Base-by-base conservation (phyloP, 352 stramenopile species). In the Phytophthora melonis region DNA sequence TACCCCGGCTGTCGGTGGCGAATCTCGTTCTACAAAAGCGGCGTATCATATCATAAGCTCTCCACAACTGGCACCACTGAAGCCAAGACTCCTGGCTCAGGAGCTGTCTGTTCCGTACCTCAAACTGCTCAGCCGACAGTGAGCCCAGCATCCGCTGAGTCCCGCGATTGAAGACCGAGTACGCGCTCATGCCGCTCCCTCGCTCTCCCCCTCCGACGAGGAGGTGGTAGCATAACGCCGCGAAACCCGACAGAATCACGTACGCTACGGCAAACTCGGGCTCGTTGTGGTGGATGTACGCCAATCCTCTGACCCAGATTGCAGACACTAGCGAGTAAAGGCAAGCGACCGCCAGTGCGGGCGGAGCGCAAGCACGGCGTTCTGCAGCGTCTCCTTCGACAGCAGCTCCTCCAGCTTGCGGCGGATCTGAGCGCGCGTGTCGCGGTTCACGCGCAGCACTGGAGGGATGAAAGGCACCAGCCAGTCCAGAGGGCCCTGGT, bases 381-480 rank as follows among this genome's bases (percentile, higher is more conserved):
- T 65, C 27, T 72, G 18, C 36, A 80, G 61, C 16, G 74, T 63
- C 34, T 90, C 78, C 19, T 78, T 79, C 1, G 77, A 84, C 45
- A 80, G 50, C 47, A 80, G 60, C n/a, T 80, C 49, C 41, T 69
- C 63, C 58, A 86, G 52, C 49, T 74, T 77, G 13, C 64, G 55
- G n/a, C 67, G 49, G 16, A 93, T 74, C 41, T 82, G 70, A 16
- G 80, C 81, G n/a, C 85, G 75, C 41, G 89, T 94, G n/a, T 88
- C 83, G 30, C 86, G 77, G 63, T 94, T 94, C 56, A 96, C 88
- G 14, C 89, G 86, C 32, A 96, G 59, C 50, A 93, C 82, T 30
- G 89, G 89, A 39, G 89, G 89, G 47, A 96, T 87, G 58, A 96
- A 96, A n/a, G 89, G 87, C 60, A 94, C 74, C 53, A 94, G 68